These are phyloP conservation scores for Kwoniella shandongensis DNA, from an alignment of 768 basidiomycete species.

Conservation along the genomic window DNA sequence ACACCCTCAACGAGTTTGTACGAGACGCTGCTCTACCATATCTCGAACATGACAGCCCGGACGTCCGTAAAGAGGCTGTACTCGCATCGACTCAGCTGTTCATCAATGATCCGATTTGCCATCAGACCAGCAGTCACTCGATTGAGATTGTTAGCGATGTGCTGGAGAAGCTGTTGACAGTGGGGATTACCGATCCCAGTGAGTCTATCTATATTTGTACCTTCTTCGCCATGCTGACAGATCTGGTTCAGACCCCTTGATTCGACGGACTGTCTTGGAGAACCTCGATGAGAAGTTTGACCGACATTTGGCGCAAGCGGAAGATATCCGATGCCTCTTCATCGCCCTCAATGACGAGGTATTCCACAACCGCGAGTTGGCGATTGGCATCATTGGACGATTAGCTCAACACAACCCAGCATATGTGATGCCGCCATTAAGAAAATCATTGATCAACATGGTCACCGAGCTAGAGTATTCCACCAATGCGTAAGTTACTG, in stretches of 20 bases:
- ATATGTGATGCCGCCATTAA: constrained; percentile 94
- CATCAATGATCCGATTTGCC: constrained; percentile 90
- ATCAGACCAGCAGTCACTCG: constrained; percentile 91
- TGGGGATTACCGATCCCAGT: constrained; percentile 96
- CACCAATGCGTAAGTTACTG: constrained; percentile 73
- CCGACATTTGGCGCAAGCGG: constrained; percentile 93
- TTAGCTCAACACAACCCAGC: constrained; percentile 94
- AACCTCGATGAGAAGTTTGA: constrained; percentile 91
- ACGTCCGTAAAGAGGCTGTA: constrained; percentile 85
- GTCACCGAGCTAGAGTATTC: constrained; percentile 96
- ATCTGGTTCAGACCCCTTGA: constrained; percentile 63
- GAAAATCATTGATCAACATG: constrained; percentile 92
- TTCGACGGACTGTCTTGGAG: constrained; percentile 80
- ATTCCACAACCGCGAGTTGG: constrained; percentile 88
- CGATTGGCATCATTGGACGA: constrained; percentile 85
- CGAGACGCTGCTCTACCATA: constrained; percentile 87
- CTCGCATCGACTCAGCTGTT: constrained; percentile 88
- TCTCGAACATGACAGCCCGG: constrained; percentile 84
- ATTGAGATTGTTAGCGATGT: constrained; percentile 97
- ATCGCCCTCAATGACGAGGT: constrained; percentile 96
- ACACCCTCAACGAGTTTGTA: constrained; percentile 92
- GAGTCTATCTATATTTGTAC: constrained; percentile 29
- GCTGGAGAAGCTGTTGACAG: constrained; percentile 90
- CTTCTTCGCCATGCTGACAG: constrained; percentile 19
- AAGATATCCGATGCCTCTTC: constrained; percentile 95